A percentile compares a stretch with the other conserved stretches of the same genome.
phyloP scores from a whole-genome alignment of 2,329 filamentous ascomycete species.

The Curvularia spicifera region DNA sequence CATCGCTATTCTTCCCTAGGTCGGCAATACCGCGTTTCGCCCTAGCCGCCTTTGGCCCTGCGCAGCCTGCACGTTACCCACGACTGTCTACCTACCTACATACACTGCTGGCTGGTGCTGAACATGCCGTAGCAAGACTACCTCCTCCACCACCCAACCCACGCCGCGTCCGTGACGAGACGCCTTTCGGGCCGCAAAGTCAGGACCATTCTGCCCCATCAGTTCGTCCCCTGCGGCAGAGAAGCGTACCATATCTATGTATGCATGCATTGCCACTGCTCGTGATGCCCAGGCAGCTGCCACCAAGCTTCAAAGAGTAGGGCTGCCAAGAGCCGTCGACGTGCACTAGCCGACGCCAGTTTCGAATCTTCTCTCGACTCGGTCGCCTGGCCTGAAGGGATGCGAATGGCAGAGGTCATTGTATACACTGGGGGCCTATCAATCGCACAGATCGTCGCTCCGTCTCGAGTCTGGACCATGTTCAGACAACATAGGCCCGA shows the following conservation, averaged over 20 bases:
- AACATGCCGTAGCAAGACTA: background rate
- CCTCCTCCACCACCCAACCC: background rate
- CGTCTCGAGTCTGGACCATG: constrained; percentile 5
- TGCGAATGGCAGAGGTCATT: background rate
- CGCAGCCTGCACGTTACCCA: background rate
- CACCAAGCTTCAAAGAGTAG: background rate
- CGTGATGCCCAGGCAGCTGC: background rate
- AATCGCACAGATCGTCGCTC: constrained; percentile 1
- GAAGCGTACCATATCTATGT: background rate
- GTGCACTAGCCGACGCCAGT: background rate
- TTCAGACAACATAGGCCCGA: constrained; percentile 5
- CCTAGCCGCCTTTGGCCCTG: background rate
- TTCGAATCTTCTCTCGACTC: background rate
- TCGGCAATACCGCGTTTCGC: background rate
- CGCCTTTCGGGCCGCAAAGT: background rate
- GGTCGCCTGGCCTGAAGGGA: background rate
- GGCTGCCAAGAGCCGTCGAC: background rate
- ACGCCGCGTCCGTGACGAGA: background rate
- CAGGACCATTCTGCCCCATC: background rate
- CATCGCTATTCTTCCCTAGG: constrained; percentile 1
- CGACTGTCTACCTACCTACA: too few relatives aligned
- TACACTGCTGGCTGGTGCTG: background rate
- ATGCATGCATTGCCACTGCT: background rate
- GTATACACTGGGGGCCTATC: background rate
- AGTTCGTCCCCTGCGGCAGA: background rate